Evolutionary conservation across 345 rosid genomes (phyloP).

Genomic region (Sapria himalayana): DNA sequence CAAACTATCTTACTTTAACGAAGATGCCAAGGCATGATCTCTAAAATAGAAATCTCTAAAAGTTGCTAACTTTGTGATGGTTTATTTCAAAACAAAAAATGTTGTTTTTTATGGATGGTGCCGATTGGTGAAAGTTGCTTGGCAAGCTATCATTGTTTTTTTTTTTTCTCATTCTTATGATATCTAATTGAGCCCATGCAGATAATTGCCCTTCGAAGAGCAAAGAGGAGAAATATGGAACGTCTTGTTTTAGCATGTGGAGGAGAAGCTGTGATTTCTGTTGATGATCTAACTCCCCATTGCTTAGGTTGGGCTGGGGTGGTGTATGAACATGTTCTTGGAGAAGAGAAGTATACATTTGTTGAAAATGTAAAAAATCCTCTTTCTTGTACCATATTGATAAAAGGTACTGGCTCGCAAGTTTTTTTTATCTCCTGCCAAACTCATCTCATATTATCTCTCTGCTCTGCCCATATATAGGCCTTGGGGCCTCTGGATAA

Average conservation of each 20-base stretch:
- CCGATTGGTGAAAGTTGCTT: too few relatives aligned
- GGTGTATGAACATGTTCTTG: constrained; percentile 80
- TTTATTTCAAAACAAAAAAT: too few relatives aligned
- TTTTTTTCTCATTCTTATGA: constrained; percentile 1
- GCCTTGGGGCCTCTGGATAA: too few relatives aligned
- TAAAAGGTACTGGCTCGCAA: constrained; percentile 36
- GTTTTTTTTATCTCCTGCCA: background rate
- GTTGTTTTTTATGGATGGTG: too few relatives aligned
- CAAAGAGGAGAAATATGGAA: constrained; percentile 98
- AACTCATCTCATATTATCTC: background rate
- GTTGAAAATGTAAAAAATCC: constrained; percentile 93
- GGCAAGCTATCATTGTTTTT: background rate
- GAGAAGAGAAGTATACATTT: constrained; percentile 91
- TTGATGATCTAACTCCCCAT: constrained; percentile 66
- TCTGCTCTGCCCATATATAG: background rate
- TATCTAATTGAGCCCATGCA: too few relatives aligned
- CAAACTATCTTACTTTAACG: too few relatives aligned
- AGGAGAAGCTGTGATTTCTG: constrained; percentile 90
- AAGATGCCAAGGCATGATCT: too few relatives aligned
- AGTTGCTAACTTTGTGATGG: too few relatives aligned
- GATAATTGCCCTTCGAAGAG: constrained; percentile 95
- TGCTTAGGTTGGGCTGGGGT: constrained; percentile 99
- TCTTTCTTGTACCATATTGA: constrained; percentile 71
- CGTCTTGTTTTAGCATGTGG: constrained; percentile 88
- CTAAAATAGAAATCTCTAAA: too few relatives aligned